Evolutionary conservation across 192 early-diverging fungal species (phyloP).

Genomic region (Rhizophagus prolifer): DNA sequence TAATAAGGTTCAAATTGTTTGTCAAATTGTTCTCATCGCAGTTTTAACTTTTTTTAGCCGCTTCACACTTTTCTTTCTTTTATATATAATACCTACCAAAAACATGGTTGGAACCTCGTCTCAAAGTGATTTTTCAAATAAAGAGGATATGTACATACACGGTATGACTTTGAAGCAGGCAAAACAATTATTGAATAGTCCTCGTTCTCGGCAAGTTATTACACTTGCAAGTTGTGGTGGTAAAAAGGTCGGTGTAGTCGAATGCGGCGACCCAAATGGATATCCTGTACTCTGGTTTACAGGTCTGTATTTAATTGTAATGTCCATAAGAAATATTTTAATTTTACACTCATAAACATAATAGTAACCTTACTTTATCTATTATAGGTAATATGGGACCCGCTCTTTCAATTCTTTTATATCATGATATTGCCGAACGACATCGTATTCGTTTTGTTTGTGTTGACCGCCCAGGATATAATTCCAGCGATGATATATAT

Average conservation of each 20-base stretch:
- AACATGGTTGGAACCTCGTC: not conserved
- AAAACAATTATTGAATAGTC: constrained; percentile 21
- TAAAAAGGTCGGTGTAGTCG: constrained; percentile 26
- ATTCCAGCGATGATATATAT: constrained; percentile 17
- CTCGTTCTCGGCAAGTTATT: constrained; percentile 24
- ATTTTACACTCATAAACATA: not conserved
- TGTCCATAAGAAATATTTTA: not conserved
- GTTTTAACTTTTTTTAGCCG: not conserved
- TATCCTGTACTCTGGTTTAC: constrained; percentile 29
- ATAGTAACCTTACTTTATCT: not conserved
- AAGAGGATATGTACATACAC: constrained; percentile 8
- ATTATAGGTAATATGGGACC: constrained; percentile 29
- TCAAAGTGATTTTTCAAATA: constrained; percentile 8
- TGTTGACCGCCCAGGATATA: constrained; percentile 28
- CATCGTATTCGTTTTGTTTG: constrained; percentile 19
- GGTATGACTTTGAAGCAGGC: constrained; percentile 25
- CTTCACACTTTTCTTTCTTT: not conserved
- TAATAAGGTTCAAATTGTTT: not conserved
- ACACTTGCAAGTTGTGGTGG: constrained; percentile 16
- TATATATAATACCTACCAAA: not conserved
- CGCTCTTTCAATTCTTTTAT: constrained; percentile 25
- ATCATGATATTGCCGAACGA: constrained; percentile 19
- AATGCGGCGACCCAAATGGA: constrained; percentile 21
- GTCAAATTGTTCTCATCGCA: not conserved
- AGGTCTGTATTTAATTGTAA: constrained; percentile 4